phyloP scores from a whole-genome alignment of 2,329 filamentous ascomycete species.

The Stemphylium beticola region DNA sequence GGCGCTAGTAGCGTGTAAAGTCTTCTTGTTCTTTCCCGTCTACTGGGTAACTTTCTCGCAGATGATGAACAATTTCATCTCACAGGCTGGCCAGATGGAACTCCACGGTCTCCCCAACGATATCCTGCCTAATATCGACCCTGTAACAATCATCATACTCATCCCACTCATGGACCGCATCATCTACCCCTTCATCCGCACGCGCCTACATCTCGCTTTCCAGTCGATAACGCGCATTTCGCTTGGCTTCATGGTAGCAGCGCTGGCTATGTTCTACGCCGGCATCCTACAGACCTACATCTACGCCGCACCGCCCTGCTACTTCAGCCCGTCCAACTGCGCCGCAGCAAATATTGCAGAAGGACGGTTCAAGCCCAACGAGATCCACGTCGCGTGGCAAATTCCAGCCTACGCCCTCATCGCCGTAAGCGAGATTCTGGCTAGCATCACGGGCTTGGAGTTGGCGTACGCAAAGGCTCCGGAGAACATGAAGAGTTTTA shows the following conservation, averaged over 20 bases:
- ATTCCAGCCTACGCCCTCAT: conserved; percentile 55
- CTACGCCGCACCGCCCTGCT: conserved; percentile 62
- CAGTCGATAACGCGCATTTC: conserved; percentile 61
- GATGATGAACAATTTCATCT: conserved; percentile 58
- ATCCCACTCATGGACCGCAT: conserved; percentile 55
- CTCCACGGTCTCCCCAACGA: conserved; percentile 57
- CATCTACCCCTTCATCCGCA: conserved; percentile 54
- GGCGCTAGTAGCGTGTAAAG: conserved; percentile 69
- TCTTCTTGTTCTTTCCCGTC: conserved; percentile 63
- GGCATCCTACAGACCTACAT: conserved; percentile 64
- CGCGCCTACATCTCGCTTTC: conserved; percentile 49
- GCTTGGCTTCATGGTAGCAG: conserved; percentile 60
- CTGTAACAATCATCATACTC: conserved; percentile 54
- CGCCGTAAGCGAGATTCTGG: conserved; percentile 55
- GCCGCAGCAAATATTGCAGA: conserved; percentile 40
- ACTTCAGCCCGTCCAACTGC: conserved; percentile 51
- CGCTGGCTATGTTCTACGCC: conserved; percentile 62
- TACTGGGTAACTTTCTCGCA: conserved; percentile 55
- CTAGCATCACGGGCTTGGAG: conserved; percentile 56
- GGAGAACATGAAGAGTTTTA: conserved; percentile 55
- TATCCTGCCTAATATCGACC: conserved; percentile 57
- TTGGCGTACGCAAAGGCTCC: conserved; percentile 57
- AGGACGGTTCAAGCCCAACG: conserved; percentile 47
- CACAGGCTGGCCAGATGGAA: conserved; percentile 56
- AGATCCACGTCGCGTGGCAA: conserved; percentile 55